Evolutionary conservation across 73 alveolate genomes (phyloP), one percentile per base, ranked within the genome.

Genomic region (Effrenium voratum): DNA sequence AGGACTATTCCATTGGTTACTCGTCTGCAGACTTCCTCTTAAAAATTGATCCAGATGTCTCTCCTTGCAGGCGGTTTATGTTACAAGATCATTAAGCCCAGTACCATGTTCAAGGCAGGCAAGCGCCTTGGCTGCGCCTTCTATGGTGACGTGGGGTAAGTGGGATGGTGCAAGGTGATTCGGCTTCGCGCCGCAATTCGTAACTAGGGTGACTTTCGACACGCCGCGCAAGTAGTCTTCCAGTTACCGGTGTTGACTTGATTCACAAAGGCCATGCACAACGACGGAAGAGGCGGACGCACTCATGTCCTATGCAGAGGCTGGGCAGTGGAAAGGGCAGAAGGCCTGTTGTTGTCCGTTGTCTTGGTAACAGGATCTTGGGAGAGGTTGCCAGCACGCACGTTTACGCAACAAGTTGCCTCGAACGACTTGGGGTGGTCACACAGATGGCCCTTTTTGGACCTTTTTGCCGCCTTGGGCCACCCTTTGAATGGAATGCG

Each of bases 251-350:
- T 75, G 55, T 15, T 4, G 32, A 10, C 6, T 46, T 16, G 28
- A 45, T 79, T n/a, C 45, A n/a, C 49, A 3, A 41, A 87, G 95
- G 95, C 36, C 28, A 16, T 90, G 96, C 73, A 40, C 36, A 4
- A 66, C 87, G 1, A 40, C 87, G 40, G 87, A 90, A n/a, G 96
- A 66, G 15, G 96, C 96, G 10, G 96, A 90, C 28, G 52, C 82
- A 26, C 96, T 90, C 8, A 41, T 90, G 73, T 90, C 96, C 47
- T 90, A 90, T n/a, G 96, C 96, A 22, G 96, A 90, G 96, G 95
- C 95, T 0, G 68, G 0, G 36, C 47, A 59, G 10, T 3, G 59
- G 44, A 1, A 45, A 3, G 43, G 60, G n/a, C n/a, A n/a, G n/a
- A n/a, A n/a, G n/a, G n/a, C n/a, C n/a, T n/a, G n/a, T n/a, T n/a